Base-by-base conservation (phyloP, 306 rosid species). In the Casuarina equisetifolia region DNA sequence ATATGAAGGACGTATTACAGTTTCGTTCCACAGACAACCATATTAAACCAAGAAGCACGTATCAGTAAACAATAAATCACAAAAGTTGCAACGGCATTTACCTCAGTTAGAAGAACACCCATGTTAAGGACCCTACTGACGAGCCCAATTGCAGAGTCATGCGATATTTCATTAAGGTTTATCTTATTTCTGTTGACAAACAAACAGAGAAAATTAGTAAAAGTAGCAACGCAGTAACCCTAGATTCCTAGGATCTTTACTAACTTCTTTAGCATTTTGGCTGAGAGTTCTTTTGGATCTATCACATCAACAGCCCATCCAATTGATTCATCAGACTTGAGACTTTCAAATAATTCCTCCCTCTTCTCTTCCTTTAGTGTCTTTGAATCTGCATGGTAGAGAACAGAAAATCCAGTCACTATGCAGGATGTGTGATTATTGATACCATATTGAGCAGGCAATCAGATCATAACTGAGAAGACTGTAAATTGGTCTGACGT, bases 71-170 rank as follows among this genome's bases (percentile, higher is more conserved):
- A 52, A 32, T n/a, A 46, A 73, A 73, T 49, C 44, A 75, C 9
- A 42, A 10, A 46, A 70, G 51, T 36, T 71, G 75, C 74, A 69
- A 44, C 58, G 57, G 58, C 6, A 17, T 72, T 83, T 80, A 93
- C 97, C 97, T 94, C 97, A 44, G 96, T 89, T 76, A 94, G 86
- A 76, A 94, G 95, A 87, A 94, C 91, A 75, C 98, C 98, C 86
- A 86, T 78, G 69, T 89, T 88, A 4, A 91, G 90, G 16, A 83
- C 91, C 83, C 87, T 83, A 38, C 81, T 80, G 15, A 93, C 57
- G 38, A 91, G 96, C 50, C 98, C 97, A 69, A 90, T 92, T 5
- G 98, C 98, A 74, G 97, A 92, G 79, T 87, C 88, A 58, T 91
- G 98, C 20, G 98, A 94, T 71, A 94, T 94, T 79, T 92, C 97